phyloP scores from a whole-genome alignment of 192 early-diverging fungal species.

The Backusella circina region DNA sequence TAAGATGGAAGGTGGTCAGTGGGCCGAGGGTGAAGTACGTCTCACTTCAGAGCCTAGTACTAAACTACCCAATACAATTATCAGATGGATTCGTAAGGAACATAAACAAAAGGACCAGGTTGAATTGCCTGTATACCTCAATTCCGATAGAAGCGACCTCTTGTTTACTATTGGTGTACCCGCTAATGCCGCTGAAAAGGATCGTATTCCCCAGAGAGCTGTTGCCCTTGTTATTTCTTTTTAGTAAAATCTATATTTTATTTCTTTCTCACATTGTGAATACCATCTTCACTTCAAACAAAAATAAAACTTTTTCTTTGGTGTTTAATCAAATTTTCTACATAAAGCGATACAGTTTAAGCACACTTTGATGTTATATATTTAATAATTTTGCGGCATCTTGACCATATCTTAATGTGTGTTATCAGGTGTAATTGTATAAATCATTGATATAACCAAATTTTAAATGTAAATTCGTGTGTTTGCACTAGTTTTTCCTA shows the following conservation, averaged over 20 bases:
- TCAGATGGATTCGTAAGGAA: constrained; percentile 39
- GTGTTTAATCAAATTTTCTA: too few species aligned
- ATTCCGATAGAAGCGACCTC: constrained; percentile 55
- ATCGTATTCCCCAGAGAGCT: constrained; percentile 49
- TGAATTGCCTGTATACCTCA: constrained; percentile 63
- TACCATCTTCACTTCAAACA: too few species aligned
- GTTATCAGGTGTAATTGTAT: too few species aligned
- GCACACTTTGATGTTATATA: too few species aligned
- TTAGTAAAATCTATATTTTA: not conserved
- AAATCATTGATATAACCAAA: too few species aligned
- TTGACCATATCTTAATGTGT: too few species aligned
- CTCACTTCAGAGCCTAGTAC: constrained; percentile 30
- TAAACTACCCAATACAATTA: constrained; percentile 29
- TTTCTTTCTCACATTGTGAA: too few species aligned
- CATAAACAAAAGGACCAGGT: constrained; percentile 5
- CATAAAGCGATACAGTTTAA: too few species aligned
- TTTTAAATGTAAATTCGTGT: too few species aligned
- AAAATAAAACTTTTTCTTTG: too few species aligned
- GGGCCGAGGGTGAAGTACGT: constrained; percentile 24
- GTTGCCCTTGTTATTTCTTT: constrained; percentile 52
- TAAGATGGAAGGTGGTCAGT: constrained; percentile 50
- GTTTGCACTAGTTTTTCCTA: too few species aligned
- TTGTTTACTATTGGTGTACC: constrained; percentile 51
- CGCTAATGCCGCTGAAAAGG: constrained; percentile 31
- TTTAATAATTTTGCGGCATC: too few species aligned